phyloP scores from a whole-genome alignment of 1,284 basidiomycete genomes.

The Marasmius fiardii region DNA sequence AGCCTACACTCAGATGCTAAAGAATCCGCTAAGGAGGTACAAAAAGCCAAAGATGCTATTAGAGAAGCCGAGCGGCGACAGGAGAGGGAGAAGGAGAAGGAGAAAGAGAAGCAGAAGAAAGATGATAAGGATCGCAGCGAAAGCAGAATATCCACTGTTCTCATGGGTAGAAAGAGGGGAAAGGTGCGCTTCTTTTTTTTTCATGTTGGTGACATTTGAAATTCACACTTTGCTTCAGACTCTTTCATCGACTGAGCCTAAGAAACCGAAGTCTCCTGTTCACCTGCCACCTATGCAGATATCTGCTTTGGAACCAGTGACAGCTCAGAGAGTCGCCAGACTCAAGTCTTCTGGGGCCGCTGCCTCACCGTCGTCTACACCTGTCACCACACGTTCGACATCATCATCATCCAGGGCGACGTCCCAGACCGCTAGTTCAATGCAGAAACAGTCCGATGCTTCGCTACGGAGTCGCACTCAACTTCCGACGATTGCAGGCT shows the following conservation, averaged over 20 bases:
- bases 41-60: slow-evolving; percentile 33
- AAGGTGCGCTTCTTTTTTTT: slow-evolving; percentile 58
- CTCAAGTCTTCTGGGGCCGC: slow-evolving; percentile 57
- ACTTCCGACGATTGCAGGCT: slow-evolving; percentile 86
- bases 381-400: slow-evolving; percentile 34
- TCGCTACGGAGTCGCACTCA: slow-evolving; percentile 73
- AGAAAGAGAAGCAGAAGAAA: slow-evolving; percentile 67
- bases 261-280: slow-evolving; percentile 62
- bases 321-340: slow-evolving; percentile 76
- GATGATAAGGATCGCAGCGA: slow-evolving; percentile 82
- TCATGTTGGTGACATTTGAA: not conserved
- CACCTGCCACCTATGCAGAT: slow-evolving; percentile 87
- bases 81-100: slow-evolving; percentile 63
- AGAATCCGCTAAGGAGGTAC: slow-evolving; percentile 50
- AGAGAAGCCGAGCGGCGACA: slow-evolving; percentile 38
- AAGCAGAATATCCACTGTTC: slow-evolving; percentile 75
- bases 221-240: slow-evolving; percentile 51
- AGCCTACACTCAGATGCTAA: slow-evolving; percentile 75
- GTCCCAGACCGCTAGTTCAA: slow-evolving; percentile 72
- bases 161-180: slow-evolving; percentile 88
- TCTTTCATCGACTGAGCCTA: slow-evolving; percentile 78
- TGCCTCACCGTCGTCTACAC: slow-evolving; percentile 36
- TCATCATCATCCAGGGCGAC: slow-evolving; percentile 61
- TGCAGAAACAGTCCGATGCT: slow-evolving; percentile 78
- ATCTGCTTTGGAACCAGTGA: slow-evolving; percentile 72